Evolutionary conservation across 768 basidiomycete genomes (phyloP).

Genomic region (Mycena haematopus): DNA sequence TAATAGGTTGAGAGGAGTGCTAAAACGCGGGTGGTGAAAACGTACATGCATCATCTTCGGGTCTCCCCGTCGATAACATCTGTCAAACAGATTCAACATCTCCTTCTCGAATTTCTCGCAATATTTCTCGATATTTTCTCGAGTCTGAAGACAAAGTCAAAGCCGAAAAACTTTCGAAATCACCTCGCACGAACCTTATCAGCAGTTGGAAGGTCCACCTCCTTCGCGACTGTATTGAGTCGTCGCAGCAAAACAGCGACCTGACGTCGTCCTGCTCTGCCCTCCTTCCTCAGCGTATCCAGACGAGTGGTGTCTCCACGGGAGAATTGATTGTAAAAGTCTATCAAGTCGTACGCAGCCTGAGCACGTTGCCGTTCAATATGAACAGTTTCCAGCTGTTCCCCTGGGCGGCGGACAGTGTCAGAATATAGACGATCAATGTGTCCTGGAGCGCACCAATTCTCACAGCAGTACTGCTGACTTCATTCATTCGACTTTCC

Average conservation of each 20-base stretch:
- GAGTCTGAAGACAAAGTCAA: constrained; percentile 57
- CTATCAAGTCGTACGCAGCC: constrained; percentile 91
- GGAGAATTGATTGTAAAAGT: constrained; percentile 93
- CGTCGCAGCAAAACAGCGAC: constrained; percentile 88
- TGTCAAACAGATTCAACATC: constrained; percentile 94
- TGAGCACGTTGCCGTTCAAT: constrained; percentile 91
- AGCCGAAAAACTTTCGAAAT: neutral
- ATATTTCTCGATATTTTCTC: constrained; percentile 93
- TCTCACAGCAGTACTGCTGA: constrained; percentile 91
- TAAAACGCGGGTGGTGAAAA: constrained; percentile 25
- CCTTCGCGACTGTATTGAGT: constrained; percentile 87
- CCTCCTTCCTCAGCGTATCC: constrained; percentile 84
- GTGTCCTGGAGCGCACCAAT: constrained; percentile 65
- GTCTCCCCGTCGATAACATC: constrained; percentile 95
- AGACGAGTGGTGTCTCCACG: constrained; percentile 77
- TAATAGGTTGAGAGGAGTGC: neutral
- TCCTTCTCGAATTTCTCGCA: constrained; percentile 99
- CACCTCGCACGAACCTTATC: constrained; percentile 63
- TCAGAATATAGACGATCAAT: constrained; percentile 14
- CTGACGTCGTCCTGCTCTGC: constrained; percentile 85
- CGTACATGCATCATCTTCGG: constrained; percentile 98
- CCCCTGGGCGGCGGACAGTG: constrained; percentile 57
- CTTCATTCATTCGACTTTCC: constrained; percentile 90
- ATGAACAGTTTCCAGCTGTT: constrained; percentile 95
- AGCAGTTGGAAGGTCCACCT: constrained; percentile 86